Conservation (phyloP, 345 rosid species). For the Clausena lansium region DNA sequence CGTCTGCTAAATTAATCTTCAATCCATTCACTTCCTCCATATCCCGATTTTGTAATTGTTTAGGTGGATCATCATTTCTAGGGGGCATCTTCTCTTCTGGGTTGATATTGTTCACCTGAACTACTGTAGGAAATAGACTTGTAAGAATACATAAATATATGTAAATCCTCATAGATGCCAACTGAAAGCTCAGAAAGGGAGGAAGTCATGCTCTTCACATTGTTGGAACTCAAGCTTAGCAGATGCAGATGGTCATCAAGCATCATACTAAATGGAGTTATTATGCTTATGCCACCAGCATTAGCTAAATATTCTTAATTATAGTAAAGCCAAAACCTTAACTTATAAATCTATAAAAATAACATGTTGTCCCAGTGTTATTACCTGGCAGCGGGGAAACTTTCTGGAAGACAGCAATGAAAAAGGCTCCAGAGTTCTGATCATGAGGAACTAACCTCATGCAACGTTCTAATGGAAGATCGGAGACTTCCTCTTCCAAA, state of each 20-base stretch:
- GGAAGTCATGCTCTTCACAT: neutral
- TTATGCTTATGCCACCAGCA: neutral
- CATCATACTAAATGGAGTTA: neutral
- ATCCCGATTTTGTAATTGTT: slow-evolving; percentile 30
- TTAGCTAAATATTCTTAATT: neutral
- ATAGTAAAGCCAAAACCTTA: neutral
- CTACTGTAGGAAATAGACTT: slow-evolving; percentile 33
- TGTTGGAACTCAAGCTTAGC: neutral
- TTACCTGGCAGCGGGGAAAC: slow-evolving; percentile 74
- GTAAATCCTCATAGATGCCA: neutral
- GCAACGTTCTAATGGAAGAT: slow-evolving; percentile 81
- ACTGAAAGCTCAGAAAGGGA: neutral
- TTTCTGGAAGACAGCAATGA: slow-evolving; percentile 82
- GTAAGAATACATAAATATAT: neutral
- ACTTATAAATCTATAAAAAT: neutral
- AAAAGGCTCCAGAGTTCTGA: slow-evolving; percentile 95
- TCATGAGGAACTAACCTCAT: slow-evolving; percentile 93
- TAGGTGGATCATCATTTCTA: slow-evolving; percentile 29
- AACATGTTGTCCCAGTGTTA: neutral
- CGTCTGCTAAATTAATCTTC: slow-evolving; percentile 32
- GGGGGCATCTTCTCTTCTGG: slow-evolving; percentile 15
- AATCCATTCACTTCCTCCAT: slow-evolving; percentile 27
- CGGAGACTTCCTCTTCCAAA: slow-evolving; percentile 56
- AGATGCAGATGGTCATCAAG: neutral
- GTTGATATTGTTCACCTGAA: slow-evolving; percentile 35